These are phyloP conservation scores for Pharnaceum exiguum DNA, from an alignment of 148 eudicot species.

Conservation along the genomic window DNA sequence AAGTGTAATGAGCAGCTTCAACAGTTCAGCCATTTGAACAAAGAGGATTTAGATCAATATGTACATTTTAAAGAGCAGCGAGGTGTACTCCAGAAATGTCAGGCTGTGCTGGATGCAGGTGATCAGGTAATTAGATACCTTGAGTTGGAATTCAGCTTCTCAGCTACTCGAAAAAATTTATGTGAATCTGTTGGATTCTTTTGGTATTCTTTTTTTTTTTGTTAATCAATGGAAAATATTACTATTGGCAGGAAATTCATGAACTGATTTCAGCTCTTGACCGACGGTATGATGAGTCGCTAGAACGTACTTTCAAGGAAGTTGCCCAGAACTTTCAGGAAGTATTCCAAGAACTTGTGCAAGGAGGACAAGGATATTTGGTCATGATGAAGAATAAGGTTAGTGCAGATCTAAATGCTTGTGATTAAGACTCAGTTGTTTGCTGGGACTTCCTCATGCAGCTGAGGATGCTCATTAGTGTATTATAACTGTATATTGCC, in stretches of 20 bases:
- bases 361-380: slow-evolving; percentile 93
- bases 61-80: slow-evolving; percentile 95
- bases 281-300: slow-evolving; percentile 91
- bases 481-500: too few species aligned
- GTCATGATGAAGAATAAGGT: slow-evolving; percentile 99
- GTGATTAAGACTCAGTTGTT: too few species aligned
- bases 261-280: slow-evolving; percentile 87
- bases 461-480: too few species aligned
- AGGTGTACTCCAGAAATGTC: slow-evolving; percentile 91
- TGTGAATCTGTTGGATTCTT: neutral
- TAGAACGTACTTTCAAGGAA: slow-evolving; percentile 97
- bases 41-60: slow-evolving; percentile 97
- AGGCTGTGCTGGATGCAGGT: slow-evolving; percentile 93
- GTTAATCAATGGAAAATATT: too few species aligned
- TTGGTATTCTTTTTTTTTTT: neutral
- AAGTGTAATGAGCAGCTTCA: slow-evolving; percentile 89
- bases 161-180: too few species aligned
- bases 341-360: slow-evolving; percentile 95
- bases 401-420: slow-evolving; percentile 10
- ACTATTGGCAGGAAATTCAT: slow-evolving; percentile 68
- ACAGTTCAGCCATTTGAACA: slow-evolving; percentile 97
- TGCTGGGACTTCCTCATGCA: too few species aligned
- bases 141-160: slow-evolving; percentile 14
- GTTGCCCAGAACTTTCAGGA: slow-evolving; percentile 97
- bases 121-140: slow-evolving; percentile 65